Evolutionary conservation across 169 alveolate species (phyloP).

Genomic region (Plasmodium sp.): DNA sequence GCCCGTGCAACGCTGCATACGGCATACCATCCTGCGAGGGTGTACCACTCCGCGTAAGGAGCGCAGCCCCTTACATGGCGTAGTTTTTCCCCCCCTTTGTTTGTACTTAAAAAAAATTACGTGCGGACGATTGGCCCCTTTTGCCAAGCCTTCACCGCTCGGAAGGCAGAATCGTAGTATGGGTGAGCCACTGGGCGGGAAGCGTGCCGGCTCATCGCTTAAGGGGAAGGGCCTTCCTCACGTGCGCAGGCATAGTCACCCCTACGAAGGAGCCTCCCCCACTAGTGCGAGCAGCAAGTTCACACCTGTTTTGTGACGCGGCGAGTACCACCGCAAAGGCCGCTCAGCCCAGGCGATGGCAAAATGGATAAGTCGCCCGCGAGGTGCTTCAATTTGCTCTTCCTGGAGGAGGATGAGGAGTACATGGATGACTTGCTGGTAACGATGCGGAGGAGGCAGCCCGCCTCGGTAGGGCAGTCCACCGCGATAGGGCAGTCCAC

Average conservation of each 20-base stretch:
- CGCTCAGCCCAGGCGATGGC: background rate
- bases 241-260: background rate
- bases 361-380: constrained; percentile 59
- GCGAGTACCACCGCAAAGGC: too few species aligned
- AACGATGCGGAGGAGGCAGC: constrained; percentile 9
- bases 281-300: background rate
- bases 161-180: background rate
- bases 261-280: background rate
- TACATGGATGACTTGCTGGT: constrained; percentile 79
- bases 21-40: background rate
- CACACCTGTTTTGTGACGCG: background rate
- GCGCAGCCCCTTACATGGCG: background rate
- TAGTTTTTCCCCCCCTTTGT: background rate
- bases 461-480: background rate
- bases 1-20: background rate
- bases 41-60: background rate
- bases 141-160: background rate
- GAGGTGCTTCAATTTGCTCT: constrained; percentile 82
- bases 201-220: background rate
- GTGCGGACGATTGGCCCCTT: background rate
- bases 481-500: background rate
- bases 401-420: constrained; percentile 87
- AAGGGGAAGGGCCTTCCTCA: background rate
- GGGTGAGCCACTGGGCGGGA: background rate
- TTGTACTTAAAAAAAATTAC: background rate